Base-by-base conservation (phyloP, 805 yeast species). In the Nadsonia fulvescens region DNA sequence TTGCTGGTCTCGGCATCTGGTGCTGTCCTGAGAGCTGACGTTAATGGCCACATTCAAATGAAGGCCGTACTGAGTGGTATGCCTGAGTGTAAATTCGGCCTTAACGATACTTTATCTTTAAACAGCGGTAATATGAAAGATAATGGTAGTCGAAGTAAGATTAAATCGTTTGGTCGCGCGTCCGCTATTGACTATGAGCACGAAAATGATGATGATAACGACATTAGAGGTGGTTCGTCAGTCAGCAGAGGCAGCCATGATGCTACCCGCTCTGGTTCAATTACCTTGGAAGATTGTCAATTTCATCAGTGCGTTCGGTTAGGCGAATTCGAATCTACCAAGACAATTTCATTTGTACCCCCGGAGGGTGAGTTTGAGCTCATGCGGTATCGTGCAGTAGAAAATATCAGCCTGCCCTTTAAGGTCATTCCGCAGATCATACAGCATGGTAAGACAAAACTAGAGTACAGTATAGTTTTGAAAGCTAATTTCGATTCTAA, bases 341-440 rank as follows among this genome's bases (percentile, higher is more conserved):
- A 75, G 20, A 52, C 65, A 13, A 73, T 82, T 31, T 66, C 62
- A 23, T 81, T 82, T 36, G 56, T 70, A 8, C 93, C 93, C 3
- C 93, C 93, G 2, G 93, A 81, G 49, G 92, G 92, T 1, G 66
- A 69, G 27, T 77, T 79, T 44, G 86, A 79, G 46, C 60, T 82
- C 32, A 71, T 82, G 83, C 58, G 66, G 18, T 82, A 81, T 49
- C 56, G 72, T 30, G 61, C 64, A 2, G 49, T 56, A 1, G 66
- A 67, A 22, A 66, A 69, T 35, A 52, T 76, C 32, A 66, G 64
- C 25, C 43, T 77, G 15, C 95, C 95, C 4, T 76, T 81, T 48
- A 56, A 57, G 26, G 60, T 81, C 9, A 52, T 61, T 4, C 75
- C 86, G 2, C 54, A 57, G 15, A 58, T 71, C 3, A 57, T 56